Evolutionary conservation across 306 rosid species (phyloP).

Genomic region (Abrus pulchellus): DNA sequence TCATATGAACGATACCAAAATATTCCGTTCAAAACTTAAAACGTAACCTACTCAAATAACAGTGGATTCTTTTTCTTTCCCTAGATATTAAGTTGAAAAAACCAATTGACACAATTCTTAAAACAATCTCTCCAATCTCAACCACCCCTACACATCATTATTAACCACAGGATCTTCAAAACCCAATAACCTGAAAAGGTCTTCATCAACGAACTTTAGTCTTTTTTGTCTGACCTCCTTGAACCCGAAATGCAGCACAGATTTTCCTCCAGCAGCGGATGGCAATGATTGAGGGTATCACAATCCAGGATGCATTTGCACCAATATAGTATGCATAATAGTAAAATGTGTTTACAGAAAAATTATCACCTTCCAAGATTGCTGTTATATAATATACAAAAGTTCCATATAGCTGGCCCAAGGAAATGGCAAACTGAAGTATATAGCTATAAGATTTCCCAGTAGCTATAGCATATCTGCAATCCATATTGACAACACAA

Average conservation of each 20-base stretch:
- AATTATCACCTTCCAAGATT: conserved; percentile 80
- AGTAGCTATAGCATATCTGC: conserved; percentile 81
- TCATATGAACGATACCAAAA: neutral
- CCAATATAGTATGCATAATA: conserved; percentile 81
- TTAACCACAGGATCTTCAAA: conserved; percentile 14
- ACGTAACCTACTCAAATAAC: conserved; percentile 11
- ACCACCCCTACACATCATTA: neutral
- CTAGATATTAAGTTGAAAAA: conserved; percentile 9
- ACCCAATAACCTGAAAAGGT: conserved; percentile 15
- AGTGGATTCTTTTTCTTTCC: neutral
- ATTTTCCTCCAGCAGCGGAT: conserved; percentile 85
- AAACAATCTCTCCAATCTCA: conserved; percentile 19
- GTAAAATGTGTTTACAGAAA: conserved; percentile 65
- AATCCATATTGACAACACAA: conserved; percentile 36
- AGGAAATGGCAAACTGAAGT: conserved; percentile 84
- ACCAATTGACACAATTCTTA: conserved; percentile 31
- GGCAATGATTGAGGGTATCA: conserved; percentile 73
- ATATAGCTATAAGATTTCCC: conserved; percentile 80
- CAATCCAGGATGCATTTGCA: conserved; percentile 79
- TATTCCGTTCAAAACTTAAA: conserved; percentile 12
- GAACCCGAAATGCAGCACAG: conserved; percentile 59
- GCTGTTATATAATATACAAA: conserved; percentile 76
- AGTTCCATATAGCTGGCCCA: conserved; percentile 89
- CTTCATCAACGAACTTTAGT: conserved; percentile 69
- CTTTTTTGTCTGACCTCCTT: conserved; percentile 67